Evolutionary conservation across 202 grass and related monocot genomes (phyloP).

Genomic region (Tripidium arundinaceum): DNA sequence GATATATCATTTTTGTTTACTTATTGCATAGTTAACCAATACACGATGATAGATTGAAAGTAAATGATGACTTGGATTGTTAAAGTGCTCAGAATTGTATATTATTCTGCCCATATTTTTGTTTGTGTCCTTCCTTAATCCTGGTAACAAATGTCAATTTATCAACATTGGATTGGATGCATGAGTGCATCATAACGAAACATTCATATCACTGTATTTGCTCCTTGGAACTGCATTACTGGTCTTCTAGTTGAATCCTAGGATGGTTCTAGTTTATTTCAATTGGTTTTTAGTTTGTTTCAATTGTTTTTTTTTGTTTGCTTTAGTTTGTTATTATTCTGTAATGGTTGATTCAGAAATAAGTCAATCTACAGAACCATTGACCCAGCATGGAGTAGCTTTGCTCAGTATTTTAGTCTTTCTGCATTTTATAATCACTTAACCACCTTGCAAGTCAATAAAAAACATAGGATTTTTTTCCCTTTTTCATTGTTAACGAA

Average conservation of each 20-base stretch:
- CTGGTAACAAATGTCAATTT: neutral
- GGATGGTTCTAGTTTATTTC: neutral
- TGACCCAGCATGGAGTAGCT: neutral
- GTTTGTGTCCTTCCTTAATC: neutral
- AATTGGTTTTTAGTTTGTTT: neutral
- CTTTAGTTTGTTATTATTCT: neutral
- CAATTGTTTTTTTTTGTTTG: neutral
- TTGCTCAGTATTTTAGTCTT: neutral
- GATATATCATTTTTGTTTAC: slow-evolving; percentile 8
- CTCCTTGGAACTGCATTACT: neutral
- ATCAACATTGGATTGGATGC: neutral
- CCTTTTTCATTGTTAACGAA: neutral
- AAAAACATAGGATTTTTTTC: neutral
- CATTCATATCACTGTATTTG: neutral
- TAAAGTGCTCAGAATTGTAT: neutral
- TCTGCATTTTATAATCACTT: neutral
- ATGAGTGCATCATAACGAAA: neutral
- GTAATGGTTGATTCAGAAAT: slow-evolving; percentile 14
- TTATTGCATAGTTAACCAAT: slow-evolving; percentile 5
- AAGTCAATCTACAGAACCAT: neutral
- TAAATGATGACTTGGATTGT: slow-evolving; percentile 18
- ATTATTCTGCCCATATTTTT: neutral
- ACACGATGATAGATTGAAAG: neutral
- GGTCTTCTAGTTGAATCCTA: neutral
- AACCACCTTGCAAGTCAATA: neutral